Percentiles rank a stretch among this genome's conserved stretches.
These are phyloP conservation scores for Metschnikowia amazonensis DNA, from an alignment of 805 yeast genomes.

Conservation along the genomic window DNA sequence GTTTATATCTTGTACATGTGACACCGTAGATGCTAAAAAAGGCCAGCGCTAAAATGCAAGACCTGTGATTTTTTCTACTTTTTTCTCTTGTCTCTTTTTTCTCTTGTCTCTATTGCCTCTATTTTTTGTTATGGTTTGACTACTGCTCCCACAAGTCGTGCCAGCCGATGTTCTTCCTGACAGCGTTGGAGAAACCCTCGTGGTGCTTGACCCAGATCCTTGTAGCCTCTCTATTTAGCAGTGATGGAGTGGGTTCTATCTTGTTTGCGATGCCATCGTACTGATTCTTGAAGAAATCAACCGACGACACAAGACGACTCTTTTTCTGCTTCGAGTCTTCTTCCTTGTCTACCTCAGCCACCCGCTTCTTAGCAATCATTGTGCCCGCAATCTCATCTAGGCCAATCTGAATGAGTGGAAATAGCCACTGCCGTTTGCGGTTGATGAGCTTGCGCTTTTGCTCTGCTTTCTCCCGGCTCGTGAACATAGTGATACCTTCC, in stretches of 20 bases:
- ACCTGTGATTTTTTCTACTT: too few species aligned
- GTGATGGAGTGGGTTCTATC: conserved; percentile 9
- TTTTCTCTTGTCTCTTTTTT: neutral
- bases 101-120: neutral
- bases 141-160: conserved; percentile 48
- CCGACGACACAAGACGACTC: conserved; percentile 23
- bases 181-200: conserved; percentile 92
- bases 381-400: conserved; percentile 29
- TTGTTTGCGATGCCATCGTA: conserved; percentile 35
- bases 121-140: too few species aligned
- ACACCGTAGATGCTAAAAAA: neutral
- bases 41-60: too few species aligned
- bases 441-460: conserved; percentile 24
- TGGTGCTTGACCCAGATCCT: conserved; percentile 81
- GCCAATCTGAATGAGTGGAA: conserved; percentile 36
- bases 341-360: conserved; percentile 14
- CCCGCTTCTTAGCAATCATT: conserved; percentile 15
- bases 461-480: conserved; percentile 8
- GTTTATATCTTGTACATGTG: neutral
- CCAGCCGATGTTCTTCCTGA: conserved; percentile 80
- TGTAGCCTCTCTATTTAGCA: conserved; percentile 14
- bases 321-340: conserved; percentile 17
- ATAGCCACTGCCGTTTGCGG: conserved; percentile 29
- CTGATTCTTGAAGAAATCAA: conserved; percentile 38
- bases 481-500: conserved; percentile 29